These are phyloP conservation scores for Colletotrichum acutatum DNA, from an alignment of 2,329 filamentous ascomycete species.

Conservation along the genomic window DNA sequence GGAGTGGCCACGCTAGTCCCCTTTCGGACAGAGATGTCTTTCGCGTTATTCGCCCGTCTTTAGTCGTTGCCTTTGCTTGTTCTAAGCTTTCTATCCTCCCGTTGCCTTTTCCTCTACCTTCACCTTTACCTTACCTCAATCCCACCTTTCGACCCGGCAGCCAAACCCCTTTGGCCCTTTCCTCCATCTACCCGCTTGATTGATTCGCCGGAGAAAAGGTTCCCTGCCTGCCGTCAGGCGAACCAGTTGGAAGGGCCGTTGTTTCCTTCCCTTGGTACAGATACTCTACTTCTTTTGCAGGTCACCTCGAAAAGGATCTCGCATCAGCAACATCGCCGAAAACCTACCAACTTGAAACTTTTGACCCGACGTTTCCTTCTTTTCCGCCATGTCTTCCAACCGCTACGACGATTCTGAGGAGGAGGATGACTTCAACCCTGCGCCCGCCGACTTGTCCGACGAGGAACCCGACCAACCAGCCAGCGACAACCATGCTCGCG, in stretches of 20 bases:
- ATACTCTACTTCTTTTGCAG: background rate
- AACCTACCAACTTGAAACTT: background rate
- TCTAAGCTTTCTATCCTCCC: slow-evolving; percentile 7
- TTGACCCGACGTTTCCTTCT: background rate
- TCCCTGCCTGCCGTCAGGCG: background rate
- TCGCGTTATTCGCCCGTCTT: background rate
- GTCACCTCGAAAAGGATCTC: background rate
- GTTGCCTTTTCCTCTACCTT: background rate
- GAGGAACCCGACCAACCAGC: slow-evolving; percentile 66
- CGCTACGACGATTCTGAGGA: slow-evolving; percentile 75
- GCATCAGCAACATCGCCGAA: background rate
- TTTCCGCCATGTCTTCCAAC: slow-evolving; percentile 57
- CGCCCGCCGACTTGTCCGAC: slow-evolving; percentile 78
- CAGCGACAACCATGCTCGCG: slow-evolving; percentile 48
- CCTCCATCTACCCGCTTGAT: background rate
- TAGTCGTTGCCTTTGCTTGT: background rate
- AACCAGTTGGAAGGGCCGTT: background rate
- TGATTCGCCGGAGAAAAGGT: background rate
- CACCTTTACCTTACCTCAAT: background rate
- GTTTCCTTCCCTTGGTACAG: background rate
- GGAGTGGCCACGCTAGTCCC: background rate
- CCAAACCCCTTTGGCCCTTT: background rate
- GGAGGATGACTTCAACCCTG: slow-evolving; percentile 91
- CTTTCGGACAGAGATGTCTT: background rate
- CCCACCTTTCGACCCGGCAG: background rate